A percentile compares a stretch with the other conserved stretches of the same genome.
phyloP scores from a whole-genome alignment of 73 alveolate genomes.

The Paraurostyla sp. region DNA sequence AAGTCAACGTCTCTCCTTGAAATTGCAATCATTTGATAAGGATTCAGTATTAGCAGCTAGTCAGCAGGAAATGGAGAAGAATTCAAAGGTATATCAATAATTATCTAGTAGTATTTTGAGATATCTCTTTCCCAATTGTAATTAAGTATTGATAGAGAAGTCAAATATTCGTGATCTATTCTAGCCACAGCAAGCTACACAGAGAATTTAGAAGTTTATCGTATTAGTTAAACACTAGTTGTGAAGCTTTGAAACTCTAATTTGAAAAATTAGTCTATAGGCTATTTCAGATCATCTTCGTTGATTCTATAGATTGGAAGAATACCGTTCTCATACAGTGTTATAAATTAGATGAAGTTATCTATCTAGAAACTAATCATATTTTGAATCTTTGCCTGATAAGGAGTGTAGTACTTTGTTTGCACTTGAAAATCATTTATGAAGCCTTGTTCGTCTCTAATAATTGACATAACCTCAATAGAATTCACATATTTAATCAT shows the following conservation, averaged over 20 bases:
- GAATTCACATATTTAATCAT: constrained; percentile 20
- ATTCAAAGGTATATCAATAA: constrained; percentile 3
- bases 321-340: constrained; percentile 14
- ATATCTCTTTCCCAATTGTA: constrained; percentile 16
- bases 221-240: background rate
- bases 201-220: background rate
- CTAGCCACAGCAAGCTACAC: background rate
- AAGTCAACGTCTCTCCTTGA: constrained; percentile 35
- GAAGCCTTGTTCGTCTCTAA: background rate
- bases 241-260: constrained; percentile 1
- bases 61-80: constrained; percentile 17
- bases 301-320: constrained; percentile 26
- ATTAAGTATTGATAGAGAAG: background rate
- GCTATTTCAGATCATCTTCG: background rate
- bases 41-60: background rate
- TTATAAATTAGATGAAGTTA: background rate
- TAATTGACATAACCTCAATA: background rate
- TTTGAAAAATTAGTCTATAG: constrained; percentile 25
- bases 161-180: background rate
- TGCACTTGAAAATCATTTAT: background rate
- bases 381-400: background rate
- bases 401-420: constrained; percentile 23
- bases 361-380: background rate
- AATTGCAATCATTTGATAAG: background rate
- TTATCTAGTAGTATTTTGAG: constrained; percentile 39